Evolutionary conservation across 1,139 yeast genomes (phyloP).

Genomic region (Kodamaea derodonti): DNA sequence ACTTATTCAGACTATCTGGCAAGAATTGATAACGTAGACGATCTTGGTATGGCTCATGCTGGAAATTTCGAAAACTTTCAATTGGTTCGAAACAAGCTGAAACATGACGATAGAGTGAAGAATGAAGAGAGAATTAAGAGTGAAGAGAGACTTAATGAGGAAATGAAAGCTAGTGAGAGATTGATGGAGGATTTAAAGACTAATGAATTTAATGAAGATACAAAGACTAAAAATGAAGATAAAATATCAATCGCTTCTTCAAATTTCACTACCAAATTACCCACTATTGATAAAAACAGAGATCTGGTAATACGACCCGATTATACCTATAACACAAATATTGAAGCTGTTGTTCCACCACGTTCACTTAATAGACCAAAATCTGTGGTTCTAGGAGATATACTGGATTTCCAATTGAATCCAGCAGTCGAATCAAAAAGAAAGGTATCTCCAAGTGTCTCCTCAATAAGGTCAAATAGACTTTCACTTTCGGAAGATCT

Average conservation of each 20-base stretch:
- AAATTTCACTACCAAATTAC: conserved; percentile 14
- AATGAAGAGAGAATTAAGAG: neutral
- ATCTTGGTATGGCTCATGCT: conserved; percentile 12
- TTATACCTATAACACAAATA: conserved; percentile 29
- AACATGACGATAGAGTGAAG: conserved; percentile 6
- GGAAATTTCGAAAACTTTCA: conserved; percentile 6
- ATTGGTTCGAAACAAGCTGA: conserved; percentile 3
- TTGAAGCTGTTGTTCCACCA: conserved; percentile 41
- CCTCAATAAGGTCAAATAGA: conserved; percentile 2
- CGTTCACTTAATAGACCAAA: conserved; percentile 32
- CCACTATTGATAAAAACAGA: conserved; percentile 11
- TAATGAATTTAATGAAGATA: too few relatives aligned
- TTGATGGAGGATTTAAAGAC: neutral
- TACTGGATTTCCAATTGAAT: neutral
- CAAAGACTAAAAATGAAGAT: neutral
- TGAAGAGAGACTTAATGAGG: neutral
- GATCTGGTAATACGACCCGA: conserved; percentile 10
- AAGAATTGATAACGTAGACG: conserved; percentile 15
- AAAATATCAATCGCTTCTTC: conserved; percentile 11
- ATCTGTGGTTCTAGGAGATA: conserved; percentile 16
- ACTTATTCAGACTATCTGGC: conserved; percentile 30
- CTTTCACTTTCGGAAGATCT: conserved; percentile 33
- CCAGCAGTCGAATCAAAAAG: neutral
- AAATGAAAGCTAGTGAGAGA: neutral
- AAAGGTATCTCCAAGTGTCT: neutral